Conservation (phyloP, 2,329 filamentous ascomycete species). For the Byssochlamys sp. region DNA sequence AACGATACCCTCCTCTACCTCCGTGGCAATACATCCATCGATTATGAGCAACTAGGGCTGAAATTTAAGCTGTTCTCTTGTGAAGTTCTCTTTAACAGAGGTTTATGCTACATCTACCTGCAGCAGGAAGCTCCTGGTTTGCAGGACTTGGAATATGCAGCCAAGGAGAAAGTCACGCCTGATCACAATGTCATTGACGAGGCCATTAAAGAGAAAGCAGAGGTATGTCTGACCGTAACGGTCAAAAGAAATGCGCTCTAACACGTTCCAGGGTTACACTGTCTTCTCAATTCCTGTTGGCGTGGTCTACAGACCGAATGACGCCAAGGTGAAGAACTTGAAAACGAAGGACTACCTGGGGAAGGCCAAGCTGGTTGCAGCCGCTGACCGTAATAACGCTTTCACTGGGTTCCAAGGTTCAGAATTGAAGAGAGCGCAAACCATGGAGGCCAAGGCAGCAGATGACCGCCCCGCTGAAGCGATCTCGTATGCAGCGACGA, state of each 20-base stretch:
- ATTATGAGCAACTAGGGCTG: conserved; percentile 90
- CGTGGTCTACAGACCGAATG: conserved; percentile 87
- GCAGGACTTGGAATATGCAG: conserved; percentile 80
- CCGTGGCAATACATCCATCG: conserved; percentile 90
- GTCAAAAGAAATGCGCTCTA: conserved; percentile 2
- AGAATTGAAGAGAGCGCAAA: conserved; percentile 53
- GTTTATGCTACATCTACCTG: conserved; percentile 92
- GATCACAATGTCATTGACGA: conserved; percentile 98
- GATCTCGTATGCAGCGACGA: conserved; percentile 83
- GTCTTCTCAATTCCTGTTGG: conserved; percentile 97
- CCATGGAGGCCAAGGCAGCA: conserved; percentile 17
- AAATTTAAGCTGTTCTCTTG: conserved; percentile 96
- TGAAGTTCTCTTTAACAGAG: conserved; percentile 93
- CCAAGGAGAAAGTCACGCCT: conserved; percentile 89
- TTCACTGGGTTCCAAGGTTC: conserved; percentile 73
- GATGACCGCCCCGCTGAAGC: conserved; percentile 77
- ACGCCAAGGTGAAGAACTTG: conserved; percentile 94
- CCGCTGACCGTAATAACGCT: conserved; percentile 68
- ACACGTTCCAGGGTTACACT: conserved; percentile 66
- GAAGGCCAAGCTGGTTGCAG: conserved; percentile 85
- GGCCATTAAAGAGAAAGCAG: conserved; percentile 82
- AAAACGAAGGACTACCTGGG: conserved; percentile 97
- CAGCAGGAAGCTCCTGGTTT: conserved; percentile 84
- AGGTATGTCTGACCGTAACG: conserved; percentile 45
- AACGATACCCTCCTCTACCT: conserved; percentile 94